These are phyloP conservation scores for Afroboletus lepidellus DNA, from an alignment of 1,284 basidiomycete genomes.

Conservation along the genomic window DNA sequence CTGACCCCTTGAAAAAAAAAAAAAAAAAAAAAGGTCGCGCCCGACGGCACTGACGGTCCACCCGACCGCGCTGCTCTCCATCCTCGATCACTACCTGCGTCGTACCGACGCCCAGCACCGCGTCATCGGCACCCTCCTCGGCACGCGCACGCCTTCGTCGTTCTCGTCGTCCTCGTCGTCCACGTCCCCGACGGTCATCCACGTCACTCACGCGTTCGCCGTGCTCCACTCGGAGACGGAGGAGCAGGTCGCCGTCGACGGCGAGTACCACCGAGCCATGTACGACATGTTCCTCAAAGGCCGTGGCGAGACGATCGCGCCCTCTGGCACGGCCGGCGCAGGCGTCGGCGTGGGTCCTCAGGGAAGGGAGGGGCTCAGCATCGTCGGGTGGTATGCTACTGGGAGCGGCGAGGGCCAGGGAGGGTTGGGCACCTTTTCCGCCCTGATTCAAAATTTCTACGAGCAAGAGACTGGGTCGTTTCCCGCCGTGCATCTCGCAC, in stretches of 20 bases:
- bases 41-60: conserved; percentile 79
- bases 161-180: not conserved
- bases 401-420: conserved; percentile 41
- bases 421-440: conserved; percentile 92
- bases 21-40: conserved; percentile 45
- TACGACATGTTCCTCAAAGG: conserved; percentile 87
- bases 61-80: conserved; percentile 92
- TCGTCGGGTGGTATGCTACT: conserved; percentile 80
- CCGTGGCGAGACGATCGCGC: conserved; percentile 54
- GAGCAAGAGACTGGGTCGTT: conserved; percentile 87
- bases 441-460: conserved; percentile 98
- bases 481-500: conserved; percentile 89
- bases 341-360: conserved; percentile 22
- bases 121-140: conserved; percentile 95
- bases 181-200: conserved; percentile 41
- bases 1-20: conserved; percentile 37
- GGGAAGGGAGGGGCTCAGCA: conserved; percentile 54
- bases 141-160: conserved; percentile 71
- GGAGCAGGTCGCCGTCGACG: conserved; percentile 92
- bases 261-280: conserved; percentile 95
- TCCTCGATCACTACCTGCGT: conserved; percentile 96
- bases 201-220: conserved; percentile 83
- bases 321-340: conserved; percentile 13
- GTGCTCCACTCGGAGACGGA: conserved; percentile 91
- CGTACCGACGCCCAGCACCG: conserved; percentile 80